Evolutionary conservation across 768 basidiomycete genomes (phyloP), one percentile per base, ranked within the genome.

Genomic region (Lactifluus subvellereus): DNA sequence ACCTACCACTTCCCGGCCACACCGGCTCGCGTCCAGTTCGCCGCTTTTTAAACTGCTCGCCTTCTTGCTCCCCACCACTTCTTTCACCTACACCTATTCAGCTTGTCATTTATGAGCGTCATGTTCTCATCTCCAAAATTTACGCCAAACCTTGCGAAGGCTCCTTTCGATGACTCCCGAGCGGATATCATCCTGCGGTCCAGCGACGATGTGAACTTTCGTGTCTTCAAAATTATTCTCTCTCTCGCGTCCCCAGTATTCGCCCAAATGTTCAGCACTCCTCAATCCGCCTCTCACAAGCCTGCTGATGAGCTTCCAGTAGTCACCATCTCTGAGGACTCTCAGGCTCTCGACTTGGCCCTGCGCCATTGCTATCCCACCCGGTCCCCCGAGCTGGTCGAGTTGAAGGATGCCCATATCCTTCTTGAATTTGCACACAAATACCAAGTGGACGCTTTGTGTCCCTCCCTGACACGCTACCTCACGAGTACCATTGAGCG

Each of bases 311-410:
- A 52, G 8, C 18, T 32, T 8, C 56, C 35, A 6, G 43, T 64
- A 22, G 37, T 66, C n/a, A 0, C 16, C 9, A 13, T 63, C 27
- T 45, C 64, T 14, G 64, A 66, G 27, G 10, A 45, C 13, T 55
- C 66, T 10, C 13, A 43, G 27, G 56, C 52, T 4, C 59, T 67
- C 33, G 59, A 67, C 13, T 1, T 54, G 3, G 32, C 45, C 13
- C 54, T 67, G 18, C 63, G 66, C 56, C 59, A 60, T n/a, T 48
- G 55, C 37, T 67, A 67, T 33, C 59, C 63, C 0, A n/a, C 60
- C 4, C 48, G 18, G 14, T 20, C 47, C 1, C 64, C 64, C 11
- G 7, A 1, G 11, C 33, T 27, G n/a, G 27, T 38, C 22, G 1
- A 13, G 22, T 51, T 65, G 13, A 4, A 22, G 13, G 56, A 30